These are phyloP conservation scores for Cadophora luteo-olivacea DNA, from an alignment of 2,329 filamentous ascomycete genomes.

Conservation along the genomic window DNA sequence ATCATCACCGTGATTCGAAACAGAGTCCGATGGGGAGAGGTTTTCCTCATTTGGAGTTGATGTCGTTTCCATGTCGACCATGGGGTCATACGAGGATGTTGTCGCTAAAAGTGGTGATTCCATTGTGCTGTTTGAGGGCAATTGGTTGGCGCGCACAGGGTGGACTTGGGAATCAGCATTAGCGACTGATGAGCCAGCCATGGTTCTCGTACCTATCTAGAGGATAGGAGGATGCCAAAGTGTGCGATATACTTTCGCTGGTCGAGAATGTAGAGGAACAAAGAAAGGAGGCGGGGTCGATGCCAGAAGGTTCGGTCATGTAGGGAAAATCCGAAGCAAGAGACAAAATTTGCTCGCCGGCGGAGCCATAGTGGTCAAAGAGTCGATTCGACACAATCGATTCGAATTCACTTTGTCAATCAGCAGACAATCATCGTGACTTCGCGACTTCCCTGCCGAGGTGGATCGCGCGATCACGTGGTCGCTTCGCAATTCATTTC, in stretches of 20 bases:
- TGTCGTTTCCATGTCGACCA: too few species aligned
- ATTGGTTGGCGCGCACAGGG: neutral
- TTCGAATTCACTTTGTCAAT: neutral
- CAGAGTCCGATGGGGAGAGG: neutral
- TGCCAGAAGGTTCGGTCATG: neutral
- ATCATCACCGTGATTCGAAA: neutral
- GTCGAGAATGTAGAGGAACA: neutral
- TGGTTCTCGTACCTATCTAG: neutral
- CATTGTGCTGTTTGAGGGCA: neutral
- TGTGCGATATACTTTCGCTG: neutral
- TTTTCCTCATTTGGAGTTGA: too few species aligned
- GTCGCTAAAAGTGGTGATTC: neutral
- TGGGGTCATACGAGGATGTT: neutral
- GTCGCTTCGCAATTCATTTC: neutral
- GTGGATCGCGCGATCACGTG: conserved; percentile 3
- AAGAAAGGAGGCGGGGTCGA: neutral
- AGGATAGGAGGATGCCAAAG: neutral
- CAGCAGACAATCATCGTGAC: neutral
- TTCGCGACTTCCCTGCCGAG: neutral
- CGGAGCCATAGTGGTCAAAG: neutral
- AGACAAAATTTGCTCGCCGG: neutral
- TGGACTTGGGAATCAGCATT: neutral
- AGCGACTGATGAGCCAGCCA: neutral
- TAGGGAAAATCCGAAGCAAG: neutral
- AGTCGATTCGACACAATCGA: neutral